A percentile compares a stretch with the other conserved stretches of the same genome.
Evolutionary conservation across 768 basidiomycete genomes (phyloP).

Genomic region (Piloderma croceum): DNA sequence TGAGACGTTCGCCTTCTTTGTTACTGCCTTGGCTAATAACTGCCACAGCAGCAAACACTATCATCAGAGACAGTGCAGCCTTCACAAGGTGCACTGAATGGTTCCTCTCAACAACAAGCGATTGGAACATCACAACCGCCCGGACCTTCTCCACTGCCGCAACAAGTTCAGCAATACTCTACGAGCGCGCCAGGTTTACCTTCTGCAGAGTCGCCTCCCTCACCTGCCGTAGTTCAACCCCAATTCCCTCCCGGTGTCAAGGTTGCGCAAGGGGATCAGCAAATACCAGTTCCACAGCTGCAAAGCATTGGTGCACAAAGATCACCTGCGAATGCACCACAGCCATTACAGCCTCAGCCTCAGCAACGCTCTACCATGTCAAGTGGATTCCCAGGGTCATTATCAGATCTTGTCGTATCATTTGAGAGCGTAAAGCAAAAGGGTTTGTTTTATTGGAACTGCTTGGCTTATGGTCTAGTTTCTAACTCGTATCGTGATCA

Average conservation of each 20-base stretch:
- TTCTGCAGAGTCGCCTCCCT: slow-evolving; percentile 19
- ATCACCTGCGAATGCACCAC: slow-evolving; percentile 48
- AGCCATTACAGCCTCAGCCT: slow-evolving; percentile 34
- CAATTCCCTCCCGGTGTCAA: slow-evolving; percentile 71
- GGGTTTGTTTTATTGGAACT: slow-evolving; percentile 42
- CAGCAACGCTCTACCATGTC: slow-evolving; percentile 36
- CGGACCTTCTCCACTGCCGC: slow-evolving; percentile 42
- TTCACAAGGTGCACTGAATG: slow-evolving; percentile 29
- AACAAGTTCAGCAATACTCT: slow-evolving; percentile 38
- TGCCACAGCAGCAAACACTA: slow-evolving; percentile 35
- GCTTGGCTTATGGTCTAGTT: not conserved
- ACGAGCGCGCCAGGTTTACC: slow-evolving; percentile 10
- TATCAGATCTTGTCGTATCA: slow-evolving; percentile 89
- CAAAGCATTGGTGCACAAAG: slow-evolving; percentile 28
- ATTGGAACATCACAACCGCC: slow-evolving; percentile 27
- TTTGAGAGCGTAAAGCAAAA: slow-evolving; percentile 98
- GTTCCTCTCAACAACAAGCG: slow-evolving; percentile 21
- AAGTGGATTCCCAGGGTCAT: slow-evolving; percentile 67
- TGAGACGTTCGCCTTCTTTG: slow-evolving; percentile 17
- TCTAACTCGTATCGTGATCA: not conserved
- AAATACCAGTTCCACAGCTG: slow-evolving; percentile 16
- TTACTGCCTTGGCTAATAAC: no score
- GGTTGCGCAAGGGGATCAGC: slow-evolving; percentile 42
- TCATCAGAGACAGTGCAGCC: slow-evolving; percentile 35
- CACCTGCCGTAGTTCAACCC: slow-evolving; percentile 29